Evolutionary conservation across 1,284 basidiomycete species (phyloP).

Genomic region (Hypsizygus ulmarius): DNA sequence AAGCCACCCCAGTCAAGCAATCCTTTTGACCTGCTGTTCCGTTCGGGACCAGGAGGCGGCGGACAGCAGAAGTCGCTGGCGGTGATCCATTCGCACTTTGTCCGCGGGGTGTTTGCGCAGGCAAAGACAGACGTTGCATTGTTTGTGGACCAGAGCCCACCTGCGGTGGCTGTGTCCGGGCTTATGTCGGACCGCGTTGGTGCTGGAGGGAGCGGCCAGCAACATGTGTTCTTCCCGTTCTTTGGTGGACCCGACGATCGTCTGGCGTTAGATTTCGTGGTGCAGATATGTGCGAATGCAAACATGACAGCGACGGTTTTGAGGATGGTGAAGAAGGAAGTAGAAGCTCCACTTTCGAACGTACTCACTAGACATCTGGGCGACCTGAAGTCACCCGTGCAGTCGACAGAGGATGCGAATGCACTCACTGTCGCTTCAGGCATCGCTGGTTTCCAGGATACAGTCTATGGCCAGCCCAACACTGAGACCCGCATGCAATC

Average conservation of each 20-base stretch:
- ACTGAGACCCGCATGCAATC: conserved; percentile 63
- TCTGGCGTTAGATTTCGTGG: conserved; percentile 78
- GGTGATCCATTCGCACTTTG: conserved; percentile 72
- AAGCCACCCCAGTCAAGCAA: conserved; percentile 25
- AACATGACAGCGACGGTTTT: conserved; percentile 73
- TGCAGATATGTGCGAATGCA: conserved; percentile 74
- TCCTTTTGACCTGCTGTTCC: conserved; percentile 69
- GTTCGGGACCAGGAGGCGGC: conserved; percentile 29
- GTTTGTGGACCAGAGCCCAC: conserved; percentile 66
- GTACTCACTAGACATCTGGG: conserved; percentile 26
- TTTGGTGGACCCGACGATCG: conserved; percentile 95
- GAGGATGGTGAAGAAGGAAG: conserved; percentile 53
- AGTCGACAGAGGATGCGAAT: conserved; percentile 31
- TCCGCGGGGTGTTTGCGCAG: conserved; percentile 78
- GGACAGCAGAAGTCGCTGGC: conserved; percentile 36
- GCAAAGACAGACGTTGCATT: conserved; percentile 75
- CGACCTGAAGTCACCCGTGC: conserved; percentile 20
- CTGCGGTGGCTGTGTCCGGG: conserved; percentile 29
- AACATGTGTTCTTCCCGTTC: conserved; percentile 88
- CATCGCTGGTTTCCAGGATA: conserved; percentile 49
- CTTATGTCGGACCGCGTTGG: conserved; percentile 17
- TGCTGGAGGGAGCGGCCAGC: conserved; percentile 26
- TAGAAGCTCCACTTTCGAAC: conserved; percentile 24
- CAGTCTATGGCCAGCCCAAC: conserved; percentile 56
- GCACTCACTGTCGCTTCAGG: conserved; percentile 42